Evolutionary conservation across 805 yeast species (phyloP), one percentile per base, ranked within the genome.

Genomic region (Candida tammaniensis): DNA sequence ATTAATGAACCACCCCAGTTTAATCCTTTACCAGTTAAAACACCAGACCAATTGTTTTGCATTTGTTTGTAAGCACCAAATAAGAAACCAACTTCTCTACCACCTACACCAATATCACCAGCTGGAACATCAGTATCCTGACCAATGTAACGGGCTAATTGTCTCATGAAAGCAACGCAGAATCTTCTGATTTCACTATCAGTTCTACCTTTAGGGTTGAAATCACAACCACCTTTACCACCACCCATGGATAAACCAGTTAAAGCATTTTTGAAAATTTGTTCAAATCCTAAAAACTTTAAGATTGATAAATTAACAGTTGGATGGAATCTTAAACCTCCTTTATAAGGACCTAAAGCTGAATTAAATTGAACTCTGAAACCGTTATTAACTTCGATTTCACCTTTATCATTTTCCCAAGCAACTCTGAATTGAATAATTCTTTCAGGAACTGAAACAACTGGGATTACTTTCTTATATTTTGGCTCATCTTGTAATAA

Each of bases 201-300:
- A 42, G 95, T 76, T 69, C 82, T 84, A 60, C 91, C 95, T 79
- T 91, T 91, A 56, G 97, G 96, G 72, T 89, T 88, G 70, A 91
- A 93, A 71, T 91, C 96, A 42, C 95, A 76, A 66, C 98, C 98
- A 78, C 98, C 98, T 68, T 91, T 91, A 71, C 96, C 98, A 74
- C 98, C 98, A 64, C 98, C 98, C 84, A 91, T 89, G 78, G 82
- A 78, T 54, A 89, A 78, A 57, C 98, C 98, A 54, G 98, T 91
- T 57, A 91, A 76, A 33, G 98, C 98, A 61, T 91, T 91, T 79
- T 91, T 91, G 80, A 91, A 93, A 66, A 88, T 88, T 73, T 91
- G 98, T 75, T 91, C 98, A 67, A 86, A 91, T 56, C 98, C 98
- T 59, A 91, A 76, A 71, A 91, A 91, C 74, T 91, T 91, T 62